Base-by-base conservation (phyloP, 2,329 filamentous ascomycete genomes). In the Aspergillus sp. region DNA sequence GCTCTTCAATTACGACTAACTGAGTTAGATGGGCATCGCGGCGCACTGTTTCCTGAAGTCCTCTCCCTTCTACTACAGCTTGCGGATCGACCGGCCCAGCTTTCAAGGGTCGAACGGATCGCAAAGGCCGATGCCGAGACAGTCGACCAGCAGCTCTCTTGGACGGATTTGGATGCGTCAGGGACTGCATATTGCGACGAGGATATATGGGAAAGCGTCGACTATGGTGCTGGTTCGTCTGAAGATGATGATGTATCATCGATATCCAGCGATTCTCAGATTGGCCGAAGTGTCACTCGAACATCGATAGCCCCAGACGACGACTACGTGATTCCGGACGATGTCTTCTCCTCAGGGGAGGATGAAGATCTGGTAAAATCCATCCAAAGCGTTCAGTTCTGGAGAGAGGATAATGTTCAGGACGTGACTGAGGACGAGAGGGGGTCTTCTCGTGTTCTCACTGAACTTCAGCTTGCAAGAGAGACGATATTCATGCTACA, bases 401-500 rank as follows among this genome's bases (percentile, higher is more conserved):
- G 84, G 84, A 76, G 66, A 56, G 52, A 66, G 2, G 69, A 72
- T 31, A 69, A 73, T 52, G 47, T 68, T n/a, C 8, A 38, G 7
- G 47, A 49, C 25, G 15, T 60, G n/a, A 25, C 59, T n/a, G 57
- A 68, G 45, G 59, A 59, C 11, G 65, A 65, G 17, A 65, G 59
- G 25, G 59, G 65, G 41, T 58, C 69, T 30, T 71, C 71, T 61
- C 68, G 72, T 30, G 62, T 64, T 17, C 80, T 94, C 6, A 86
- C 90, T 0, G 93, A 97, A 72, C 80, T 91, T 1, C 88, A 93
- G 65, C 81, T 89, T 11, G 79, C 93, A 28, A 87, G 92, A 52
- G 93, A 98, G 71, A 85, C 87, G 0, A 80, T 97, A 0, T 94
- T 92, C 69, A 96, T 97, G 91, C 83, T 98, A 0, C 86, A 87